These are phyloP conservation scores for Debaryomyces sp. DNA, from an alignment of 1,139 yeast genomes.

Conservation along the genomic window DNA sequence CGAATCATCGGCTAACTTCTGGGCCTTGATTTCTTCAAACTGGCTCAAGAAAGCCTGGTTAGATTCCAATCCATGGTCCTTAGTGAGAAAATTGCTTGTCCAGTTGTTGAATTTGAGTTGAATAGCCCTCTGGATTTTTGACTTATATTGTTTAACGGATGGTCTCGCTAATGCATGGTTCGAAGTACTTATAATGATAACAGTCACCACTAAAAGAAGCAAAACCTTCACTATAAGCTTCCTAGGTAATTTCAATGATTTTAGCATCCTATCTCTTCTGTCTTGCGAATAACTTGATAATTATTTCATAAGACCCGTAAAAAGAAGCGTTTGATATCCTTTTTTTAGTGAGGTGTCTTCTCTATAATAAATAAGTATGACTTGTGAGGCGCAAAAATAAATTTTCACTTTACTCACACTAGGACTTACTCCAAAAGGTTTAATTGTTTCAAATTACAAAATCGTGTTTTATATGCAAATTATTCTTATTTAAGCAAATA, in stretches of 20 bases:
- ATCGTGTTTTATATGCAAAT: conserved; percentile 1
- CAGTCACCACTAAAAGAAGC: background rate
- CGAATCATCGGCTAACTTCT: conserved; percentile 21
- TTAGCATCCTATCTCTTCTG: background rate
- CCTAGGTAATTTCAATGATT: conserved; percentile 2
- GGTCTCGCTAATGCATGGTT: conserved; percentile 11
- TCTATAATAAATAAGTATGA: background rate
- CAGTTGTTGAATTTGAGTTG: conserved; percentile 21
- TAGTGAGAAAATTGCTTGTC: conserved; percentile 22
- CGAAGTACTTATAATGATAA: background rate
- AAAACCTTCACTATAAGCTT: conserved; percentile 1
- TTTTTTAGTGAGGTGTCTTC: background rate
- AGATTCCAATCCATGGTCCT: conserved; percentile 22
- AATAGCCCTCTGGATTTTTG: conserved; percentile 14
- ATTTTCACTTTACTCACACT: conserved; percentile 5
- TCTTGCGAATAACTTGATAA: background rate
- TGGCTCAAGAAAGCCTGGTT: conserved; percentile 18
- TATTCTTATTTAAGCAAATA: background rate
- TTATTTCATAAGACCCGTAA: background rate
- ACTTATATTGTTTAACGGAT: conserved; percentile 15
- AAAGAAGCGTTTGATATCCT: background rate
- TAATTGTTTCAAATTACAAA: background rate
- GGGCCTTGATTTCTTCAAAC: conserved; percentile 16
- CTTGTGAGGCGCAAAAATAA: conserved; percentile 2
- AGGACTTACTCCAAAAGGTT: background rate